Base-by-base conservation (phyloP, 306 rosid genomes). In the Geum urbanum region DNA sequence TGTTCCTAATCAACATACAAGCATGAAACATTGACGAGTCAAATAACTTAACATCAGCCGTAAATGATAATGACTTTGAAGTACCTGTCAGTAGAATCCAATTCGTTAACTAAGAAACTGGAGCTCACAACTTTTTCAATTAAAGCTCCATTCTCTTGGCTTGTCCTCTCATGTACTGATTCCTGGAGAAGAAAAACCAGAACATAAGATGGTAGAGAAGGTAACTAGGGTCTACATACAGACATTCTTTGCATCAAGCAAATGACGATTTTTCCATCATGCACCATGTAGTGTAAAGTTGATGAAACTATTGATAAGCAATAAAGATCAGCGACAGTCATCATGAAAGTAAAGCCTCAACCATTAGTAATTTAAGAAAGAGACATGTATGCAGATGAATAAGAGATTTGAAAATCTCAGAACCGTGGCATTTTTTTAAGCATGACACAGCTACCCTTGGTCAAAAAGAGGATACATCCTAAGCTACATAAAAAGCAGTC, bases 121-220 rank as follows among this genome's bases (percentile, higher is more conserved):
- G 75, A 79, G 81, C 72, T 74, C 55, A 64, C 73, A 71, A 67
- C 88, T 45, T 68, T 76, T 71, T 87, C 91, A 67, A 68, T 68
- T 69, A 72, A 73, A 61, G 71, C 56, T 48, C 85, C 87, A 78
- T 80, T 82, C 71, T 83, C 95, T 71, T 59, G 87, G 79, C 82
- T 79, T 86, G 77, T 73, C 55, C 82, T 80, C 75, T 82, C 96
- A 44, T 86, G 66, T 59, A 78, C 32, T 51, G 89, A 58, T 67
- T 84, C 97, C 99, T 95, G 86, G 20, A 15, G 14, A 59, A 76
- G 72, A 72, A 83, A 32, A 81, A 78, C 47, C 52, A 61, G 69
- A 58, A 77, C 15, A 84, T 74, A 16, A 80, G 73, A 63, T 53
- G 61, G 66, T 32, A 51, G 64, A 57, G 60, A 13, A 71, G 43